phyloP scores from a whole-genome alignment of 2,329 filamentous ascomycete genomes.

The Xylaria sp. region DNA sequence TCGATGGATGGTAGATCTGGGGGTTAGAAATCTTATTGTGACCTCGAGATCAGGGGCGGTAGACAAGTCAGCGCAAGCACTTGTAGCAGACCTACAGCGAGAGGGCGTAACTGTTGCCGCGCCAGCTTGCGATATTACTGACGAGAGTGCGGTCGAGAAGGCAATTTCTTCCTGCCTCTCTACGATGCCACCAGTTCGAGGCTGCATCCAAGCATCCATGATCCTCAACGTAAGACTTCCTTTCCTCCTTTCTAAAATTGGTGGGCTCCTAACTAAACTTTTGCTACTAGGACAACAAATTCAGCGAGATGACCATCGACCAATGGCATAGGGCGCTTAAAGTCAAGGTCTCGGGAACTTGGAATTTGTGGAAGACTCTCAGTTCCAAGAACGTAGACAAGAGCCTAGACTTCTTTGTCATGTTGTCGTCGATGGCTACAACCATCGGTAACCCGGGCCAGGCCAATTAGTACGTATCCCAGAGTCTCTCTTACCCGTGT shows the following conservation, averaged over 20 bases:
- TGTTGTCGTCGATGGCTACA: slow-evolving; percentile 15
- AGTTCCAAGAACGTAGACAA: slow-evolving; percentile 10
- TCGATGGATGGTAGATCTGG: slow-evolving; percentile 41
- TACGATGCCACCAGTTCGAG: slow-evolving; percentile 50
- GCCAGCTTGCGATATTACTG: slow-evolving; percentile 40
- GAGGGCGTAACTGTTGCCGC: slow-evolving; percentile 34
- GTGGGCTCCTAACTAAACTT: background rate
- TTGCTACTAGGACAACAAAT: slow-evolving; percentile 9
- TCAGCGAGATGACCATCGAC: slow-evolving; percentile 20
- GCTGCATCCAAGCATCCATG: slow-evolving; percentile 57
- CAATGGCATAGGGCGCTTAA: slow-evolving; percentile 17
- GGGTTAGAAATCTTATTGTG: slow-evolving; percentile 41
- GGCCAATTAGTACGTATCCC: slow-evolving; percentile 27
- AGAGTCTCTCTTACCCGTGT: background rate
- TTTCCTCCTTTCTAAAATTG: background rate
- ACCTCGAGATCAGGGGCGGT: slow-evolving; percentile 39
- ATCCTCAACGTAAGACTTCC: slow-evolving; percentile 44
- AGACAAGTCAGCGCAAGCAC: slow-evolving; percentile 27
- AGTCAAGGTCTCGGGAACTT: slow-evolving; percentile 17
- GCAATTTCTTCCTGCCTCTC: slow-evolving; percentile 33
- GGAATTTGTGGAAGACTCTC: slow-evolving; percentile 12
- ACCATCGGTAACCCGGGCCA: slow-evolving; percentile 34
- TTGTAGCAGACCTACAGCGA: slow-evolving; percentile 33
- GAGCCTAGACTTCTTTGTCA: slow-evolving; percentile 25
- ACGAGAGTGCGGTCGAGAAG: slow-evolving; percentile 17